A percentile compares a stretch with the other conserved stretches of the same genome.
phyloP scores from a whole-genome alignment of 768 basidiomycete species.

The Exsudoporus frostii region DNA sequence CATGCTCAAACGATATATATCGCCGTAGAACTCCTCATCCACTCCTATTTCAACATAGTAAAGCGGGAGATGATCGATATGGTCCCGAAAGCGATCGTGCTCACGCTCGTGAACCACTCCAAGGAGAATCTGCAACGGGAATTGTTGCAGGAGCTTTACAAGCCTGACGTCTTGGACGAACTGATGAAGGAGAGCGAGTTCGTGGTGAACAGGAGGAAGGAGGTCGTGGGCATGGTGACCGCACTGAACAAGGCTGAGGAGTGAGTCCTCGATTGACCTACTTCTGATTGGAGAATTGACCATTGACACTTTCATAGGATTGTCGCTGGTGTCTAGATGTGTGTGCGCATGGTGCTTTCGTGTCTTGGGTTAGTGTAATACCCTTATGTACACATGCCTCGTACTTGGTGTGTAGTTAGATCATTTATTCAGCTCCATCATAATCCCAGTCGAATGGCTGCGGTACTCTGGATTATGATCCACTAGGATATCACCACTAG shows the following conservation, averaged over 20 bases:
- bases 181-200: constrained; percentile 92
- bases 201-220: constrained; percentile 87
- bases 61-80: constrained; percentile 99
- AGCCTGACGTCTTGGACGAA: constrained; percentile 93
- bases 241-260: constrained; percentile 97
- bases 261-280: constrained; percentile 55
- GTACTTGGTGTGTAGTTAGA: constrained; percentile 18
- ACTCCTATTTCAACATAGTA: constrained; percentile 97
- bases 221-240: constrained; percentile 88
- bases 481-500: background rate
- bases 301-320: constrained; percentile 38
- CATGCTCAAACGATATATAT: constrained; percentile 1
- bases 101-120: constrained; percentile 87
- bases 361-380: constrained; percentile 27
- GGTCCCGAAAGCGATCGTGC: constrained; percentile 93
- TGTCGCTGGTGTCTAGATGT: constrained; percentile 55
- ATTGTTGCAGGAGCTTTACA: constrained; percentile 93
- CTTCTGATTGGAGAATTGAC: constrained; percentile 11
- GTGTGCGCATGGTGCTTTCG: constrained; percentile 1
- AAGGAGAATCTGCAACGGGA: constrained; percentile 95
- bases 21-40: constrained; percentile 80
- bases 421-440: constrained; percentile 8
- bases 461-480: background rate
- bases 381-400: constrained; percentile 26
- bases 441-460: background rate